Evolutionary conservation across 2,329 filamentous ascomycete species (phyloP).

Genomic region (Trichoderma polysporum): DNA sequence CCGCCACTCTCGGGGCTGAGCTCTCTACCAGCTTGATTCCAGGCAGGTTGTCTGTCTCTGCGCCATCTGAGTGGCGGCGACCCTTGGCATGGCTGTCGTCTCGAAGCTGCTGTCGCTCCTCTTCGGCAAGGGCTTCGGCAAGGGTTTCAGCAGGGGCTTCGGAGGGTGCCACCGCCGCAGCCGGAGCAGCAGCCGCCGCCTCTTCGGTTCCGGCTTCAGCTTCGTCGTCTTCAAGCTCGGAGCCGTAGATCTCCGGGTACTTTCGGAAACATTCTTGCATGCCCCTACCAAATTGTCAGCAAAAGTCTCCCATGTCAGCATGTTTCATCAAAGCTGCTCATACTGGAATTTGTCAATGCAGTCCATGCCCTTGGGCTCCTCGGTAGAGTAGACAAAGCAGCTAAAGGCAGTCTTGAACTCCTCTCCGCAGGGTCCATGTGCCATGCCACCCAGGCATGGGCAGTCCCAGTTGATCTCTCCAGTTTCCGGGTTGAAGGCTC

Average conservation of each 20-base stretch:
- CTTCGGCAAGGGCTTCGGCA: neutral
- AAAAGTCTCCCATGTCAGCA: neutral
- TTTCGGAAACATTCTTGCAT: slow-evolving; percentile 98
- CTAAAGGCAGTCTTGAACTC: slow-evolving; percentile 95
- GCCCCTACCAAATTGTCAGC: slow-evolving; percentile 55
- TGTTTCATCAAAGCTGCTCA: slow-evolving; percentile 31
- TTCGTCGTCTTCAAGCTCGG: slow-evolving; percentile 64
- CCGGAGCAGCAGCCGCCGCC: neutral
- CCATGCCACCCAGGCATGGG: slow-evolving; percentile 96
- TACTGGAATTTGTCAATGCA: slow-evolving; percentile 98
- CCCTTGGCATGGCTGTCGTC: neutral
- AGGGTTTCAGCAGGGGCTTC: slow-evolving; percentile 1
- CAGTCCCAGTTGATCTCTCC: slow-evolving; percentile 99
- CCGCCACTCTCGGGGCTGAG: slow-evolving; percentile 25
- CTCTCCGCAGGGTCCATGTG: slow-evolving; percentile 89
- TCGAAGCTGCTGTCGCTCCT: slow-evolving; percentile 17
- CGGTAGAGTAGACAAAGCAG: slow-evolving; percentile 94
- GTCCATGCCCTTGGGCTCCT: slow-evolving; percentile 96
- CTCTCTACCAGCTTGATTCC: slow-evolving; percentile 16
- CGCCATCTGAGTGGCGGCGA: slow-evolving; percentile 3
- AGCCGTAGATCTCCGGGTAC: slow-evolving; percentile 90
- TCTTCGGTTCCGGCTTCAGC: slow-evolving; percentile 30
- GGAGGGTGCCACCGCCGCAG: neutral
- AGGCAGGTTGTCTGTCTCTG: slow-evolving; percentile 23
- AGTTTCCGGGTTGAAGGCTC: slow-evolving; percentile 96